These are phyloP conservation scores for Beta lomatogona DNA, from an alignment of 179 eudicot species.

Conservation along the genomic window DNA sequence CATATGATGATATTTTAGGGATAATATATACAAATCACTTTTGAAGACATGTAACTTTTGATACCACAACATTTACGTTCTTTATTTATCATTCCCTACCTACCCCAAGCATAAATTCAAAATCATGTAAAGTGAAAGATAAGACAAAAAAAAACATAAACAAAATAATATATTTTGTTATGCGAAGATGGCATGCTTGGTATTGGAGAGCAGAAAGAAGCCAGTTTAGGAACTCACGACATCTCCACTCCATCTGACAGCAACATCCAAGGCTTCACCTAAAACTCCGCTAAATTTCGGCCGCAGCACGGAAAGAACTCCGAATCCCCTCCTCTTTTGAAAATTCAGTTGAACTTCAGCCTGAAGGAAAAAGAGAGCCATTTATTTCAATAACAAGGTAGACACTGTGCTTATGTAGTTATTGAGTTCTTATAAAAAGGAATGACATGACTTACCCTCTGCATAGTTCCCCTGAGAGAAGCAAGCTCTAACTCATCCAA, in stretches of 20 bases:
- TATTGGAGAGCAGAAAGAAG: conserved; percentile 16
- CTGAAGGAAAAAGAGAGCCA: conserved; percentile 42
- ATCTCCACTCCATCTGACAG: conserved; percentile 99
- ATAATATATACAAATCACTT: too few species aligned
- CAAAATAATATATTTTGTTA: conserved; percentile 1
- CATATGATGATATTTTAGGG: too few species aligned
- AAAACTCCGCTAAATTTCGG: conserved; percentile 97
- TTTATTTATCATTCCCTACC: too few species aligned
- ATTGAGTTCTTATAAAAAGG: not conserved
- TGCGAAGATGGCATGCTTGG: conserved; percentile 2
- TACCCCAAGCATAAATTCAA: not conserved
- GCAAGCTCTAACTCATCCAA: conserved; percentile 98
- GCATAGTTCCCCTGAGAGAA: conserved; percentile 91
- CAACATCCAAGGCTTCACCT: conserved; percentile 98
- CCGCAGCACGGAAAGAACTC: conserved; percentile 77
- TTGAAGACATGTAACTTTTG: too few species aligned
- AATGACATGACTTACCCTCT: conserved; percentile 55
- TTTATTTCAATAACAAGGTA: not conserved
- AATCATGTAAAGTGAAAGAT: not conserved
- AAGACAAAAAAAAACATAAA: conserved; percentile 6
- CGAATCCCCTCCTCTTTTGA: conserved; percentile 94
- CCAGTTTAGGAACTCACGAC: conserved; percentile 66
- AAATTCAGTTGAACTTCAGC: conserved; percentile 94
- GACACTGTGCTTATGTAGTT: not conserved
- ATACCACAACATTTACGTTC: too few species aligned